Percentiles rank a stretch among this genome's conserved stretches.
Conservation (phyloP, 2,329 filamentous ascomycete genomes). For the Cyclaneusma minus region DNA sequence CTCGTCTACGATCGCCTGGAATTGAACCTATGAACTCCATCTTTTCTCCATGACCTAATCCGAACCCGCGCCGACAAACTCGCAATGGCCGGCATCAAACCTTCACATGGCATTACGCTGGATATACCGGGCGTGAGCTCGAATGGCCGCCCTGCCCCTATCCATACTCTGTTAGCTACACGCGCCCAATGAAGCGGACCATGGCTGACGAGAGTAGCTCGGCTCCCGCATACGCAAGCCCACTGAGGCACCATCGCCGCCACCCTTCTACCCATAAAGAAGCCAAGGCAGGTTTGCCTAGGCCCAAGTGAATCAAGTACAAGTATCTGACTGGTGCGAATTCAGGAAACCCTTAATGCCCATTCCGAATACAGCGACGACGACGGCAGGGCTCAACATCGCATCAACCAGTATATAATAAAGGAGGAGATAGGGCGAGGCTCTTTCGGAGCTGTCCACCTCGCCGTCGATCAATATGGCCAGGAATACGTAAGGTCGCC, state of each 20-base stretch:
- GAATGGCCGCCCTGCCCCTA: constrained; percentile 22
- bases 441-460: constrained; percentile 86
- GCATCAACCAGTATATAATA: constrained; percentile 91
- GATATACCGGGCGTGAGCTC: constrained; percentile 25
- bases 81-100: constrained; percentile 25
- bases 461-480: constrained; percentile 80
- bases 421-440: constrained; percentile 92
- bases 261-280: constrained; percentile 41
- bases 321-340: constrained; percentile 1
- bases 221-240: constrained; percentile 31
- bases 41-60: no score
- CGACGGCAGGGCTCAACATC: constrained; percentile 67
- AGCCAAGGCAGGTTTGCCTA: constrained; percentile 36
- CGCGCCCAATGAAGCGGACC: neutral
- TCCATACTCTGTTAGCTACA: constrained; percentile 17
- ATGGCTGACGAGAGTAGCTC: constrained; percentile 28
- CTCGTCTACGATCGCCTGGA: no score
- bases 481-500: constrained; percentile 66
- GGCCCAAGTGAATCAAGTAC: neutral
- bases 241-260: constrained; percentile 48
- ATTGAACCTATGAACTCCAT: no score
- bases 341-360: constrained; percentile 79
- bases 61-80: no score
- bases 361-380: constrained; percentile 75
- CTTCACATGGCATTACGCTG: constrained; percentile 29